Evolutionary conservation across 2,329 filamentous ascomycete genomes (phyloP).

Genomic region (Penicillium sp.): DNA sequence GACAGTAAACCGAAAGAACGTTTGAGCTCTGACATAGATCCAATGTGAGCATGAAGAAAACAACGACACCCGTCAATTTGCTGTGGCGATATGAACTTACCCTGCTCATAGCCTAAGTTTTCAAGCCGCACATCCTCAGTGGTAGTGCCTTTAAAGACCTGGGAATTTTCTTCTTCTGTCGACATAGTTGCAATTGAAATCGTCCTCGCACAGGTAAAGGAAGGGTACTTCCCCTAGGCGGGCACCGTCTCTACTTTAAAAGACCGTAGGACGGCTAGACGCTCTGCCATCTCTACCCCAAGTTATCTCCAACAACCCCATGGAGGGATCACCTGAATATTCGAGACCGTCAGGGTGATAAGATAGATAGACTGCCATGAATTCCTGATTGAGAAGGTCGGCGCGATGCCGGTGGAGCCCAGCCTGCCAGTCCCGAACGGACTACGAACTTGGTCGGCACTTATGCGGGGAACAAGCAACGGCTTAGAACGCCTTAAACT

Average conservation of each 20-base stretch:
- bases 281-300: slow-evolving; percentile 6
- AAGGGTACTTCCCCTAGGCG: not conserved
- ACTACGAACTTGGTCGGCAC: slow-evolving; percentile 23
- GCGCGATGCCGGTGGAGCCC: slow-evolving; percentile 26
- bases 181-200: slow-evolving; percentile 17
- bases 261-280: not conserved
- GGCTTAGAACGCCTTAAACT: not conserved
- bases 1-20: slow-evolving; percentile 58
- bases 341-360: slow-evolving; percentile 17
- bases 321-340: slow-evolving; percentile 9
- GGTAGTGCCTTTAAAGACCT: slow-evolving; percentile 26
- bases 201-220: not conserved
- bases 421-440: slow-evolving; percentile 5
- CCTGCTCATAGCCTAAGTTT: slow-evolving; percentile 44
- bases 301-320: slow-evolving; percentile 11
- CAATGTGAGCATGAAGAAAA: not conserved
- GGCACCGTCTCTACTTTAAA: slow-evolving; percentile 4
- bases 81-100: slow-evolving; percentile 19
- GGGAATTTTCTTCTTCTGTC: slow-evolving; percentile 28
- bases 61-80: not conserved
- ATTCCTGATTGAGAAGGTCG: slow-evolving; percentile 32
- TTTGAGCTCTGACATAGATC: slow-evolving; percentile 52
- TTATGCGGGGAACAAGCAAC: slow-evolving; percentile 16
- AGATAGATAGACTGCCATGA: slow-evolving; percentile 25
- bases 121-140: slow-evolving; percentile 41